Evolutionary conservation across 345 rosid genomes (phyloP).

Genomic region (Luvunga scandens): DNA sequence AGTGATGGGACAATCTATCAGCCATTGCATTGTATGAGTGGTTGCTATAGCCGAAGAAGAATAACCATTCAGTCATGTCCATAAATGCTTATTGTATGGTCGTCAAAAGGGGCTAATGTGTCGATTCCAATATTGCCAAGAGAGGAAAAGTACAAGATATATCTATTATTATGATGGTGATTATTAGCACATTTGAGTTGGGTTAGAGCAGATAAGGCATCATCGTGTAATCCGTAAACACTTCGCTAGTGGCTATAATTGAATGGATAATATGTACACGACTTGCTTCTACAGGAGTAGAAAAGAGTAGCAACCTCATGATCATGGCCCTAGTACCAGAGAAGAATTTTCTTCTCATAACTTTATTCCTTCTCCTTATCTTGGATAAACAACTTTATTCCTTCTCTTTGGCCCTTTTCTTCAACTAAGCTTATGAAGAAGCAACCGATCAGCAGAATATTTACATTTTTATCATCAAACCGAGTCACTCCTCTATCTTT

Average conservation of each 20-base stretch:
- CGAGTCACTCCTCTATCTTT: neutral
- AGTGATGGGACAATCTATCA: slow-evolving; percentile 13
- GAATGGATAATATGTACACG: neutral
- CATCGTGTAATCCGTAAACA: neutral
- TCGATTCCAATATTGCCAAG: neutral
- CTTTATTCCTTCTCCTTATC: neutral
- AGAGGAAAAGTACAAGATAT: neutral
- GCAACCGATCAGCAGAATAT: neutral
- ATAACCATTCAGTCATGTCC: neutral
- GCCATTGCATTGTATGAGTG: neutral
- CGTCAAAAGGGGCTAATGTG: neutral
- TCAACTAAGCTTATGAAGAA: neutral
- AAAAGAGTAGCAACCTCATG: neutral
- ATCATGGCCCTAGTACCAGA: neutral
- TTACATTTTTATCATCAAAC: neutral
- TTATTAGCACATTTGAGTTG: neutral
- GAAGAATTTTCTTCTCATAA: neutral
- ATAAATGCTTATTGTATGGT: neutral
- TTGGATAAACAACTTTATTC: neutral
- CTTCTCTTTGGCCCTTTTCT: neutral
- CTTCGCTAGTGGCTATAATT: neutral
- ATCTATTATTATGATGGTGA: neutral
- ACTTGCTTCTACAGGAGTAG: neutral
- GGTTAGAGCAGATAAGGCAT: neutral
- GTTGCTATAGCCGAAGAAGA: neutral